A percentile compares a stretch with the other conserved stretches of the same genome.
phyloP scores from a whole-genome alignment of 305 asterid species.

The Rubia occidens region DNA sequence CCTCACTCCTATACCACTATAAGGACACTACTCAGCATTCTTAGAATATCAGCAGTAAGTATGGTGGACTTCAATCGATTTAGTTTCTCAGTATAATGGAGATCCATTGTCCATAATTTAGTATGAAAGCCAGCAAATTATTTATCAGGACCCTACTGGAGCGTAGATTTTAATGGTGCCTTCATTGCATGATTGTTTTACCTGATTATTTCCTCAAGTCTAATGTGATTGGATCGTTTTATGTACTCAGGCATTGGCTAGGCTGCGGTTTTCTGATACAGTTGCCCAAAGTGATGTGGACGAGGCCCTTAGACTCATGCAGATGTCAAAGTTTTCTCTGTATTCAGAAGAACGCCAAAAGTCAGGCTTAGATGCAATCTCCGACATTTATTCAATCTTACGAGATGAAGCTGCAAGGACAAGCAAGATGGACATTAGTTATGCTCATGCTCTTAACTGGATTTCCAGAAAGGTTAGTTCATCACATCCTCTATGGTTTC shows the following conservation, averaged over 20 bases:
- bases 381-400: constrained; percentile 86
- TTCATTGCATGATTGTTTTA: no score
- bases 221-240: not conserved
- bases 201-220: not conserved
- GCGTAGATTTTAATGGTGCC: no score
- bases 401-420: constrained; percentile 93
- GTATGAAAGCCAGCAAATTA: not conserved
- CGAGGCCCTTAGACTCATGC: constrained; percentile 94
- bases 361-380: constrained; percentile 88
- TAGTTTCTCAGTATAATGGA: not conserved
- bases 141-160: not conserved
- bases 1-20: constrained; percentile 93
- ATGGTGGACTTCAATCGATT: not conserved
- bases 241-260: constrained; percentile 66
- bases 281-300: constrained; percentile 96
- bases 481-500: constrained; percentile 3
- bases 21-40: constrained; percentile 92
- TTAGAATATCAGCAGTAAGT: constrained; percentile 91
- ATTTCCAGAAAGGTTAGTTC: constrained; percentile 85
- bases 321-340: constrained; percentile 95
- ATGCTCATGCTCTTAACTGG: constrained; percentile 96
- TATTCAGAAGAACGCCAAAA: constrained; percentile 83
- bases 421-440: constrained; percentile 70
- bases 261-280: constrained; percentile 62
- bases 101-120: not conserved